A percentile compares a stretch with the other conserved stretches of the same genome.
Conservation (phyloP, 345 rosid genomes). For the Eucalyptus marginata region DNA sequence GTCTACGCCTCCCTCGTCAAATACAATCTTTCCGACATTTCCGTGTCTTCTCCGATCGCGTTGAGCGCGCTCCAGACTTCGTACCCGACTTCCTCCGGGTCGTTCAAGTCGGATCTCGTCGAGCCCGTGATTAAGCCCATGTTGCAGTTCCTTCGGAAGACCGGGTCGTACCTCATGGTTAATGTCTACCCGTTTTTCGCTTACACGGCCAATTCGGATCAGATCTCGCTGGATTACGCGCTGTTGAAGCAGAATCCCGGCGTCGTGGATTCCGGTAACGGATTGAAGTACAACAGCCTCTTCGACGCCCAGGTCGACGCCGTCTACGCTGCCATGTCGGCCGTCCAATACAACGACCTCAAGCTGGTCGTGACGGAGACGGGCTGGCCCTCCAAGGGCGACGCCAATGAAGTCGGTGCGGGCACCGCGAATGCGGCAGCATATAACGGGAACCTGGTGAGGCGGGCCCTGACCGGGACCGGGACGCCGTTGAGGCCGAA, state of each 20-base stretch:
- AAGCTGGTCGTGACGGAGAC: constrained; percentile 72
- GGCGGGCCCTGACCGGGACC: constrained; percentile 42
- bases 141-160: constrained; percentile 45
- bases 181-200: constrained; percentile 92
- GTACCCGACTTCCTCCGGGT: constrained; percentile 79
- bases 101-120: constrained; percentile 44
- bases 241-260: constrained; percentile 56
- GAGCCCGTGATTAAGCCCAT: constrained; percentile 79
- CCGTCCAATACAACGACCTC: constrained; percentile 47
- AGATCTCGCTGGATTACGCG: constrained; percentile 67
- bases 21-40: constrained; percentile 27
- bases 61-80: constrained; percentile 48
- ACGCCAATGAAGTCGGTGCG: constrained; percentile 63
- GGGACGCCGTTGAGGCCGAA: constrained; percentile 83
- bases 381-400: constrained; percentile 97
- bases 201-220: constrained; percentile 46
- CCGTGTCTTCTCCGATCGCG: constrained; percentile 77
- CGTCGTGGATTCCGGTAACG: constrained; percentile 67
- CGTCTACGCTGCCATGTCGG: constrained; percentile 74
- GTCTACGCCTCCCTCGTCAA: constrained; percentile 51
- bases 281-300: constrained; percentile 54
- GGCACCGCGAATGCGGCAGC: constrained; percentile 60
- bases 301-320: constrained; percentile 92
- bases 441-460: constrained; percentile 73
- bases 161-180: constrained; percentile 65